Base-by-base conservation (phyloP, 2,329 filamentous ascomycete genomes). In the Fusarium nisikadoi region DNA sequence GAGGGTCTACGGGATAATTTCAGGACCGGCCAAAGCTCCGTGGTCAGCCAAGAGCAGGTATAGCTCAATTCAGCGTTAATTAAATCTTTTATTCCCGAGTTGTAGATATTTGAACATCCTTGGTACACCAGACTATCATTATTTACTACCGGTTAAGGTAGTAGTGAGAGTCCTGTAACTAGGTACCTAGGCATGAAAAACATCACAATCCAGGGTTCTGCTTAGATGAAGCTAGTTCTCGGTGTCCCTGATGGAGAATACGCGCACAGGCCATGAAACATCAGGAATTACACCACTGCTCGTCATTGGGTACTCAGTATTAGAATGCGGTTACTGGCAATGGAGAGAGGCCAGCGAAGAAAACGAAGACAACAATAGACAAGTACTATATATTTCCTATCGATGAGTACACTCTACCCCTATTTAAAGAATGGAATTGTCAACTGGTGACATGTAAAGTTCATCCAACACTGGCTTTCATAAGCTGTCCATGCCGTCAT, bases 1-100 rank as follows among this genome's bases (percentile, higher is more conserved):
- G 67, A 68, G 72, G 64, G 63, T 66, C 52, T 29, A 65, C 53
- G 55, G 67, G 68, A 65, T 68, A 71, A 73, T 62, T 64, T 56
- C 68, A 70, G 67, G 53, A 49, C 67, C 65, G 65, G 57, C 38
- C 45, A 36, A 62, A 56, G 46, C 67, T 63, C 39, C 64, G 27
- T 33, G 42, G 36, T 20, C 25, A 47, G 25, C 46, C 39, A 16
- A 47, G 31, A 16, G 43, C 54, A 41, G 31, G n/a, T 54, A 25
- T 14, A 33, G 41, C 39, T 17, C 19, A 25, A 35, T 45, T 35
- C 13, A 17, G 20, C 33, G 9, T 27, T 12, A 12, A 27, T 6
- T 35, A 35, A 27, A 20, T 52, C 11, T 6, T 10, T 35, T 8
- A n/a, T 33, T 14, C n/a, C 16, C 5, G 13, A 27, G 12, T 16